phyloP scores from a whole-genome alignment of 495 filamentous ascomycete genomes.

The Tricharina praecox region DNA sequence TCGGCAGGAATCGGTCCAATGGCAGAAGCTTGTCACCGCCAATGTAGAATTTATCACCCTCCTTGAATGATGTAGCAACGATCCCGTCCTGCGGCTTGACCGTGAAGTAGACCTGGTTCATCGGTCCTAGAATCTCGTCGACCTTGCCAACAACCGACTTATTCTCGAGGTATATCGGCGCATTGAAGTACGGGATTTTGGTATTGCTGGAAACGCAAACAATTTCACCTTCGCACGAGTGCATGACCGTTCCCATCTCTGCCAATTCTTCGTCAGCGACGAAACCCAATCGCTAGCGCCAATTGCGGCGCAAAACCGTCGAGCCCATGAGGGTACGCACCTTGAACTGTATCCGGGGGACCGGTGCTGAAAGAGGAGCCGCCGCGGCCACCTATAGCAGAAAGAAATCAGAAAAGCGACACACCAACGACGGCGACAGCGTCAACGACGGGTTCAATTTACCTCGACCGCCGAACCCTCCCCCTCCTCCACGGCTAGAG shows the following conservation, averaged over 20 bases:
- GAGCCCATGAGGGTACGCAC: conserved; percentile 29
- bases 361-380: conserved; percentile 44
- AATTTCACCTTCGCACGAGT: conserved; percentile 91
- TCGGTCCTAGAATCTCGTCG: conserved; percentile 64
- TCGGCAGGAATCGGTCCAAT: conserved; percentile 85
- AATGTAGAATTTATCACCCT: conserved; percentile 94
- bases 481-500: no score
- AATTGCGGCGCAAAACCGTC: conserved; percentile 8
- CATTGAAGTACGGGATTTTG: conserved; percentile 98
- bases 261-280: not conserved
- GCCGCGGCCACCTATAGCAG: conserved; percentile 38
- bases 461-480: conserved; percentile 3
- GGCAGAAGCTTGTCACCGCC: conserved; percentile 85
- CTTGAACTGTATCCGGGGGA: conserved; percentile 48
- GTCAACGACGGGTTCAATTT: not conserved
- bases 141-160: conserved; percentile 85
- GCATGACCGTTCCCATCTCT: conserved; percentile 89
- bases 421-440: not conserved
- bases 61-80: conserved; percentile 81
- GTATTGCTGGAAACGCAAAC: conserved; percentile 83
- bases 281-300: not conserved
- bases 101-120: conserved; percentile 96
- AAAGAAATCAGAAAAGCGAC: no score
- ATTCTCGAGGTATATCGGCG: conserved; percentile 95
- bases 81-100: conserved; percentile 94